Conservation (phyloP, 495 filamentous ascomycete species). For the Physcia stellaris region DNA sequence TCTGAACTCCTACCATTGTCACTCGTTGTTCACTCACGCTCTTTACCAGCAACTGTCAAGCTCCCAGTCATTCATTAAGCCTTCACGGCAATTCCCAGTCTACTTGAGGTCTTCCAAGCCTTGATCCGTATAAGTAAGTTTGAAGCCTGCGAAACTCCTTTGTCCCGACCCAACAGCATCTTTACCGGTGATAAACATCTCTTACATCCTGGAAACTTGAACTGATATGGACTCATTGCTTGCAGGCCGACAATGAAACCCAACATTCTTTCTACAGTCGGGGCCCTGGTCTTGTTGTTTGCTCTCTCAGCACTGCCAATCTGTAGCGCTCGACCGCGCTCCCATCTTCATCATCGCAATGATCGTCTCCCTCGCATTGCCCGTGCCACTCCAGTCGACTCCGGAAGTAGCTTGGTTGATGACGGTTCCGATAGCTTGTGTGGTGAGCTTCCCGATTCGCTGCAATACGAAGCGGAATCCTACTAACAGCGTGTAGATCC, state of each 20-base stretch:
- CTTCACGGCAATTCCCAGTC: conserved; percentile 7
- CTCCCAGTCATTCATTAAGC: conserved; percentile 5
- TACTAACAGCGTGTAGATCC: too few species aligned
- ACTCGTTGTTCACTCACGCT: conserved; percentile 5
- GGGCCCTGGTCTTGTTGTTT: neutral
- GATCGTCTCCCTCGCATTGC: conserved; percentile 9
- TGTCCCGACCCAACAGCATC: too few species aligned
- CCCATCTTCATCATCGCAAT: conserved; percentile 16
- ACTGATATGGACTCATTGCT: neutral
- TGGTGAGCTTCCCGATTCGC: too few species aligned
- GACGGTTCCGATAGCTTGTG: neutral
- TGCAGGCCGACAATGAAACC: conserved; percentile 8
- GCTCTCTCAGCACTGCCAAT: too few species aligned
- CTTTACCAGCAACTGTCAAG: neutral
- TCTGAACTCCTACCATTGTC: too few species aligned
- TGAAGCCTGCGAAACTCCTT: too few species aligned
- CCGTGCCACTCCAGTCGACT: conserved; percentile 4
- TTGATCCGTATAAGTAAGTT: too few species aligned
- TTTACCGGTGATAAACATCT: too few species aligned
- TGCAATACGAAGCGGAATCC: too few species aligned
- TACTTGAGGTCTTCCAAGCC: conserved; percentile 4
- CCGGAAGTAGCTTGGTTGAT: conserved; percentile 5
- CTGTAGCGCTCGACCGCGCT: conserved; percentile 7
- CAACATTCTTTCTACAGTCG: neutral
- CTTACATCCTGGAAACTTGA: too few species aligned